These are phyloP conservation scores for Plectranthus barbatus DNA, from an alignment of 257 asterid genomes.

Conservation along the genomic window DNA sequence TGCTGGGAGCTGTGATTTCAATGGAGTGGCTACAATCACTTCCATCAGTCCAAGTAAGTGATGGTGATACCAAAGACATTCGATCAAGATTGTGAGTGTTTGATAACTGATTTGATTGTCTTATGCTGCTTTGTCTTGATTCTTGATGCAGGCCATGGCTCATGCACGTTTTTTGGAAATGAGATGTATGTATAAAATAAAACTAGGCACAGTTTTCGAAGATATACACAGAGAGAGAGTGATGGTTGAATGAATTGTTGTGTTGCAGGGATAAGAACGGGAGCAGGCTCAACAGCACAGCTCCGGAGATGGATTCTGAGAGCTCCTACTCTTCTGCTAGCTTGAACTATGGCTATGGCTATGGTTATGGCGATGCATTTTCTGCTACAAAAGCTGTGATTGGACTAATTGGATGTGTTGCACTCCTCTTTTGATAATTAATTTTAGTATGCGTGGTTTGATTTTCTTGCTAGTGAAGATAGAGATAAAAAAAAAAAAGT, in stretches of 20 bases:
- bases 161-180: constrained; percentile 45
- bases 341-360: neutral
- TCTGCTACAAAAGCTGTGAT: constrained; percentile 6
- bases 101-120: neutral
- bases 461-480: neutral
- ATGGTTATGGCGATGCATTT: neutral
- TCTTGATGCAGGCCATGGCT: constrained; percentile 59
- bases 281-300: constrained; percentile 39
- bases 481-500: neutral
- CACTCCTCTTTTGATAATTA: constrained; percentile 9
- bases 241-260: neutral
- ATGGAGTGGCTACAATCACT: constrained; percentile 70
- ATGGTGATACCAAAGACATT: neutral
- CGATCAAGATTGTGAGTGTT: neutral
- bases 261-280: constrained; percentile 36
- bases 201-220: no score
- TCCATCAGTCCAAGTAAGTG: constrained; percentile 58
- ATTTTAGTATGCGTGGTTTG: neutral
- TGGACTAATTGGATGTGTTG: constrained; percentile 20
- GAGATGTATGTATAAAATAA: constrained; percentile 44
- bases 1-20: constrained; percentile 58
- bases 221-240: no score
- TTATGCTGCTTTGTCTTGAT: neutral
- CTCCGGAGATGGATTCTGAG: constrained; percentile 55
- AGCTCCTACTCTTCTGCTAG: constrained; percentile 26